Conservation (phyloP, 2,329 filamentous ascomycete species). For the Pestalotiopsis sp. region DNA sequence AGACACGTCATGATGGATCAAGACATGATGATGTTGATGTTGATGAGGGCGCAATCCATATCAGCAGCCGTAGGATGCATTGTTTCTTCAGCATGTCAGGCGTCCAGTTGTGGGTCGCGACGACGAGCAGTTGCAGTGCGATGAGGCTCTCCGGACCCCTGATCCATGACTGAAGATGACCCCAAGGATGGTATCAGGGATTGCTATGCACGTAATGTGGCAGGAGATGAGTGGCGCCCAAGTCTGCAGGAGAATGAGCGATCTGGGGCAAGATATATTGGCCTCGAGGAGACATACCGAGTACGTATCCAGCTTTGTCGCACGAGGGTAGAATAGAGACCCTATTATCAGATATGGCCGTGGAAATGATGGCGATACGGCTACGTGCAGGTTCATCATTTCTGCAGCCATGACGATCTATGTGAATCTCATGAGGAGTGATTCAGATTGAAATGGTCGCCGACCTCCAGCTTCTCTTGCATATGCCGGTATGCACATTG, state of each 20-base stretch:
- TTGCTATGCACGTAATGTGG: slow-evolving; percentile 27
- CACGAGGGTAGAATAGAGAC: neutral
- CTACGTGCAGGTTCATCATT: slow-evolving; percentile 3
- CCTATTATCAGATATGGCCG: neutral
- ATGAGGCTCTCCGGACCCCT: slow-evolving; percentile 21
- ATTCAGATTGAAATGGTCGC: slow-evolving; percentile 5
- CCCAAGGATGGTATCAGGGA: slow-evolving; percentile 17
- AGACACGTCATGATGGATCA: neutral
- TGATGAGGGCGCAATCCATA: neutral
- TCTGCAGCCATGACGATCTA: neutral
- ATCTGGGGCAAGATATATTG: slow-evolving; percentile 25
- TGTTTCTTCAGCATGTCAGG: neutral
- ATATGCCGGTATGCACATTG: neutral
- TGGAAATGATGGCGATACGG: neutral
- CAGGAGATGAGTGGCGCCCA: slow-evolving; percentile 27
- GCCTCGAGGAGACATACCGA: slow-evolving; percentile 13
- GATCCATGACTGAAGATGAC: slow-evolving; percentile 15
- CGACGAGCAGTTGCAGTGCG: slow-evolving; percentile 9
- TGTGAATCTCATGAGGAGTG: neutral
- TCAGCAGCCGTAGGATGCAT: neutral
- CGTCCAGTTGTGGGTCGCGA: neutral
- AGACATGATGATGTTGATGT: neutral
- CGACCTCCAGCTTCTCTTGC: slow-evolving; percentile 1
- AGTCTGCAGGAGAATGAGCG: slow-evolving; percentile 22
- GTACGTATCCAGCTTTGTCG: slow-evolving; percentile 17